Evolutionary conservation across 306 rosid genomes (phyloP).

Genomic region (Gastrolobium bilobum): DNA sequence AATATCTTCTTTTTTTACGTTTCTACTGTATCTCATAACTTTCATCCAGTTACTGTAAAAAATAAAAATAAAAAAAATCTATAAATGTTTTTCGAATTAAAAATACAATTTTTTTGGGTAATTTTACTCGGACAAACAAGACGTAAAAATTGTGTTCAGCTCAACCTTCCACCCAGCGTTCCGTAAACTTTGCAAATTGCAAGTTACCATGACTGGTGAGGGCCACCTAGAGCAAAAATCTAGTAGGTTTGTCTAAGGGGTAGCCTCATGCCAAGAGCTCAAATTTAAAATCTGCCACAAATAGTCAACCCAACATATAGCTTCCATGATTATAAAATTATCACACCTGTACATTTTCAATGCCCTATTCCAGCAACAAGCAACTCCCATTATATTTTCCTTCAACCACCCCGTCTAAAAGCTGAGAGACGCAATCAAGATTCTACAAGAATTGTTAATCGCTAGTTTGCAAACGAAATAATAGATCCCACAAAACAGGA

Average conservation of each 20-base stretch:
- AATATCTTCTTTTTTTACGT: too few relatives aligned
- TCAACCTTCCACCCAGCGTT: too few relatives aligned
- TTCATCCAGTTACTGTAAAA: too few relatives aligned
- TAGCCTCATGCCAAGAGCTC: slow-evolving; percentile 30
- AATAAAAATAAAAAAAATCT: too few relatives aligned
- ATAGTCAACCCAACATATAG: slow-evolving; percentile 48
- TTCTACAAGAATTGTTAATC: not conserved
- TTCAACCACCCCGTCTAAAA: slow-evolving; percentile 43
- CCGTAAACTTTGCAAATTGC: too few relatives aligned
- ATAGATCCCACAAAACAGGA: slow-evolving; percentile 39
- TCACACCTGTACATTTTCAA: slow-evolving; percentile 58
- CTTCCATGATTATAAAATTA: slow-evolving; percentile 47
- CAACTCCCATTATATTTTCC: slow-evolving; percentile 38
- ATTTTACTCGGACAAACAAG: too few relatives aligned
- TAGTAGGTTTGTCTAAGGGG: not conserved
- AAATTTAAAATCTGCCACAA: slow-evolving; percentile 1
- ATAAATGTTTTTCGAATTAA: too few relatives aligned
- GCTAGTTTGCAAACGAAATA: slow-evolving; percentile 48
- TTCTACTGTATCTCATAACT: too few relatives aligned
- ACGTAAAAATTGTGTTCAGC: too few relatives aligned
- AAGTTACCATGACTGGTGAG: too few relatives aligned
- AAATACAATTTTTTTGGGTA: too few relatives aligned
- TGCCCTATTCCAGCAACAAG: slow-evolving; percentile 47
- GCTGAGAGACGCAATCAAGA: slow-evolving; percentile 50
- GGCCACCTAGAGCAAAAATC: too few relatives aligned